A percentile compares a stretch with the other conserved stretches of the same genome.
phyloP scores from a whole-genome alignment of 2,329 filamentous ascomycete genomes.

The Colletotrichum lupini region DNA sequence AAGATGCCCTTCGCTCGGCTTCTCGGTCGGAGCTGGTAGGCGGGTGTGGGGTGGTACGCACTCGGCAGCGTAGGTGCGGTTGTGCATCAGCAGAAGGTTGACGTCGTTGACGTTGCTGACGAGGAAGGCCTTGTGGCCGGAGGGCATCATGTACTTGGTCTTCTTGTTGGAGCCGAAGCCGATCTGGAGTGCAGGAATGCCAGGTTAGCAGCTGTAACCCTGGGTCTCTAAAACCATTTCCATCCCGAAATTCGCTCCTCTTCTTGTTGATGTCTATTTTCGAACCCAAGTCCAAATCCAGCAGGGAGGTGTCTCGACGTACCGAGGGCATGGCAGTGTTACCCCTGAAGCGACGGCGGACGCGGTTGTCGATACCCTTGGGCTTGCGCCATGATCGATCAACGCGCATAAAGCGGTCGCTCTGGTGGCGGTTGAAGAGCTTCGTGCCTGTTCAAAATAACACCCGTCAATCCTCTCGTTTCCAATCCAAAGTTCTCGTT shows the following conservation, averaged over 20 bases:
- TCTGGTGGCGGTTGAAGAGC: conserved; percentile 97
- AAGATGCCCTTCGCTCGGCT: background rate
- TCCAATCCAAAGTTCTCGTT: conserved; percentile 25
- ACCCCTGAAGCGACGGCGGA: conserved; percentile 97
- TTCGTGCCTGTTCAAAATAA: conserved; percentile 76
- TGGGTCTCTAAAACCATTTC: background rate
- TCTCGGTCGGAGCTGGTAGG: background rate
- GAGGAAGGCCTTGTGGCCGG: conserved; percentile 99
- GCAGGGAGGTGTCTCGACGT: conserved; percentile 58
- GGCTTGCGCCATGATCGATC: conserved; percentile 96
- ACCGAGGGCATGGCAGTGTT: conserved; percentile 98
- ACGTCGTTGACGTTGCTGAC: conserved; percentile 97
- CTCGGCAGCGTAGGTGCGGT: conserved; percentile 98
- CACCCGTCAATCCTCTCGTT: conserved; percentile 49
- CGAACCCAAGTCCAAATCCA: background rate
- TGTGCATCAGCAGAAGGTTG: conserved; percentile 99
- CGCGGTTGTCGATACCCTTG: conserved; percentile 99
- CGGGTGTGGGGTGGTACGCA: conserved; percentile 65
- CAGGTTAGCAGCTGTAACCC: conserved; percentile 17
- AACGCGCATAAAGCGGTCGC: conserved; percentile 95
- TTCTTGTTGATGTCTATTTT: conserved; percentile 29
- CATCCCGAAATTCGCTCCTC: conserved; percentile 20
- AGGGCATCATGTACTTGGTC: conserved; percentile 98
- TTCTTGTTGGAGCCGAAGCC: conserved; percentile 99
- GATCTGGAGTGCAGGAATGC: conserved; percentile 70